Conservation (phyloP, 768 basidiomycete species). For the Pilatotrama ljubarskyi region DNA sequence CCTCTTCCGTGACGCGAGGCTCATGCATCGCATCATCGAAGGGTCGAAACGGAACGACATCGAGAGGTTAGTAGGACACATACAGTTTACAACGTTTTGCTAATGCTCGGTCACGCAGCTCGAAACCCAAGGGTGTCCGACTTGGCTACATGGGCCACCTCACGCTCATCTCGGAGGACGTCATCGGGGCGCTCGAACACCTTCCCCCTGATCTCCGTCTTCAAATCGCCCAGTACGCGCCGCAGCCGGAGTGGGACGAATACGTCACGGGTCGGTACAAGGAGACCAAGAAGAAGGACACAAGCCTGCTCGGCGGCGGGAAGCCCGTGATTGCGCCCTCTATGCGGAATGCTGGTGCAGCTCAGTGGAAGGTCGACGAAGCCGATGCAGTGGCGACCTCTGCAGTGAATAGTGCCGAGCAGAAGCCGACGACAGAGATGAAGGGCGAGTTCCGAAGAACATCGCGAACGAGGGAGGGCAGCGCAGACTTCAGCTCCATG, state of each 20-base stretch:
- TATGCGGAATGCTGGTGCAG: conserved; percentile 64
- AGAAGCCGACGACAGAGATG: conserved; percentile 28
- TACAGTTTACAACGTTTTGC: conserved; percentile 2
- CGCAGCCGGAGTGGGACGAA: conserved; percentile 83
- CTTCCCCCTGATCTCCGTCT: conserved; percentile 79
- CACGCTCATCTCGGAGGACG: conserved; percentile 92
- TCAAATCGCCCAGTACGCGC: conserved; percentile 64
- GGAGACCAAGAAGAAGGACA: conserved; percentile 84
- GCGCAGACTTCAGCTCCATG: conserved; percentile 62
- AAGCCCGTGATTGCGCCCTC: conserved; percentile 59
- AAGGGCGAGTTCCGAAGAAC: conserved; percentile 63
- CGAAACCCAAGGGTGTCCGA: conserved; percentile 75
- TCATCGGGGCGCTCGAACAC: conserved; percentile 84
- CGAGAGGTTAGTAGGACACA: conserved; percentile 55
- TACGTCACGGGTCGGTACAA: conserved; percentile 85
- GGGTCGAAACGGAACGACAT: conserved; percentile 80
- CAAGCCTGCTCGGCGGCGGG: conserved; percentile 80
- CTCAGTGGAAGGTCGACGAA: conserved; percentile 74
- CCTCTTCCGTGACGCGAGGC: conserved; percentile 80
- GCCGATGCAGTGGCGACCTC: conserved; percentile 29
- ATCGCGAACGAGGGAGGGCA: conserved; percentile 48
- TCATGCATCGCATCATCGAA: conserved; percentile 86
- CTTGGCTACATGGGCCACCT: conserved; percentile 98
- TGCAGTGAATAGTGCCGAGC: conserved; percentile 20
- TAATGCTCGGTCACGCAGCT: conserved; percentile 37